Evolutionary conservation across 2,329 filamentous ascomycete genomes (phyloP).

Genomic region (Teratosphaeriaceae sp.): DNA sequence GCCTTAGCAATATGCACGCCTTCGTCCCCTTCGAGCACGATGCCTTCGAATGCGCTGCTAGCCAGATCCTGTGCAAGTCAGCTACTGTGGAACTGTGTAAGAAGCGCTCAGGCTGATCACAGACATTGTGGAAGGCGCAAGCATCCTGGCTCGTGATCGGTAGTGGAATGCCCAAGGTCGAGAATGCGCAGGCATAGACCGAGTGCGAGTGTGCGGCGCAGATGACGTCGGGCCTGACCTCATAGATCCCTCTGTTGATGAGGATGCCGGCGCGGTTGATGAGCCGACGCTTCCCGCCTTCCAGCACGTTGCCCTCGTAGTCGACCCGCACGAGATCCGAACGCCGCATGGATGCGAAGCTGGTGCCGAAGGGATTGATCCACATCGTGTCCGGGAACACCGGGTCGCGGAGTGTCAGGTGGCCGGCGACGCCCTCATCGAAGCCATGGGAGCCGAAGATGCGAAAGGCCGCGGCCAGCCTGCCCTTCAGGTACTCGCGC

Average conservation of each 20-base stretch:
- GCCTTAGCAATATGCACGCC: constrained; percentile 31
- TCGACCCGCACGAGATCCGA: constrained; percentile 36
- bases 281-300: constrained; percentile 26
- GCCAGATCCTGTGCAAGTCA: constrained; percentile 18
- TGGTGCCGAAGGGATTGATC: constrained; percentile 32
- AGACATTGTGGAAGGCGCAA: constrained; percentile 30
- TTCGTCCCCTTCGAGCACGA: constrained; percentile 36
- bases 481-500: constrained; percentile 31
- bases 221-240: constrained; percentile 33
- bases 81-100: background rate
- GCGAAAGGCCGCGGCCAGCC: constrained; percentile 34
- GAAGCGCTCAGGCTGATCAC: background rate
- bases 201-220: constrained; percentile 35
- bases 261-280: constrained; percentile 37
- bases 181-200: constrained; percentile 33
- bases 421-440: constrained; percentile 30
- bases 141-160: constrained; percentile 36
- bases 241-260: constrained; percentile 33
- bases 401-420: constrained; percentile 33
- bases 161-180: constrained; percentile 29
- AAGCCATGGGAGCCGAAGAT: constrained; percentile 30
- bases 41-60: constrained; percentile 32
- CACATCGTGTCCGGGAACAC: constrained; percentile 19
- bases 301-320: constrained; percentile 32
- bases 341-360: constrained; percentile 32